Conservation (phyloP, 257 asterid species). For the Leonotis leonurus region DNA sequence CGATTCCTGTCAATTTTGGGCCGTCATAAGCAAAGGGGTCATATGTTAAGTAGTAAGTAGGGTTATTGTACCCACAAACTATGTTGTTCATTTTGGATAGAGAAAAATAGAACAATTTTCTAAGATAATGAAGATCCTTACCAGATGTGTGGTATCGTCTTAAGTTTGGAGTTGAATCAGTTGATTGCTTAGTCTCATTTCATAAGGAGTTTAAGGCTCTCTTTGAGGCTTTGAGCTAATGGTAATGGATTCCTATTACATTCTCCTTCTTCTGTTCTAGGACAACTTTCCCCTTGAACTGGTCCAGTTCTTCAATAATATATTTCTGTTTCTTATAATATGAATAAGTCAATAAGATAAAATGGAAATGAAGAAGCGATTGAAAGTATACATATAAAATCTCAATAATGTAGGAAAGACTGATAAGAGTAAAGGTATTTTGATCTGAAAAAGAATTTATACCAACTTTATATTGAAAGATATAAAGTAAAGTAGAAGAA, state of each 20-base stretch:
- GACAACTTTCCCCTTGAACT: background rate
- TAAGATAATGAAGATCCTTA: background rate
- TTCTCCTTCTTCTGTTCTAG: no score
- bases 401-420: no score
- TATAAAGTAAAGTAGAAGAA: no score
- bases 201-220: background rate
- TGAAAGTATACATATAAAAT: background rate
- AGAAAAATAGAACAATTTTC: background rate
- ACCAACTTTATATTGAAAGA: no score
- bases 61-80: background rate
- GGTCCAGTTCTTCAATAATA: background rate
- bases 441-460: no score
- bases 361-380: background rate
- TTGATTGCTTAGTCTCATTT: background rate
- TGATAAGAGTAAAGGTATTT: no score
- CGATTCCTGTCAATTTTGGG: background rate
- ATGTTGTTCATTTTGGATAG: background rate
- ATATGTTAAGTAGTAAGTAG: background rate
- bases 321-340: background rate
- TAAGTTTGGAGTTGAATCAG: background rate
- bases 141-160: background rate
- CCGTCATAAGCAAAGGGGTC: background rate
- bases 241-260: no score
- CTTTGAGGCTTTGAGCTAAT: no score
- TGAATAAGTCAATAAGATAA: background rate